phyloP scores from a whole-genome alignment of 2,329 filamentous ascomycete species.

The Microcera coccophila region DNA sequence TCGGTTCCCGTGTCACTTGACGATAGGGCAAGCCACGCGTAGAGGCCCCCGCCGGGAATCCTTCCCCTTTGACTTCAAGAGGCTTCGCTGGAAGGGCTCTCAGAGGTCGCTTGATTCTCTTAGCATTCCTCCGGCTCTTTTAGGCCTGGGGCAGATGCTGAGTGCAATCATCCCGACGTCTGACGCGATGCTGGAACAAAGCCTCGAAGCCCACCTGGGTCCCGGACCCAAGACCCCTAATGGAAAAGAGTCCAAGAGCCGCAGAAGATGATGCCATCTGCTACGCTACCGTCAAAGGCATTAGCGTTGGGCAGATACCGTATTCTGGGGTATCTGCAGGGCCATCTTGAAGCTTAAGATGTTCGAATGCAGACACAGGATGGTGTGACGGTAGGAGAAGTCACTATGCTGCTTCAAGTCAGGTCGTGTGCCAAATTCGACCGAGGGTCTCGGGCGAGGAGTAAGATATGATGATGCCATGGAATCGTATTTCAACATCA shows the following conservation, averaged over 20 bases:
- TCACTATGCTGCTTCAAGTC: not conserved
- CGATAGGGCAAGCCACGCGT: too few species aligned
- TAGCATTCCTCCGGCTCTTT: not conserved
- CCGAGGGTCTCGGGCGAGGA: slow-evolving; percentile 2
- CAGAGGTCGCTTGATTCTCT: not conserved
- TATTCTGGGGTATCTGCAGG: slow-evolving; percentile 10
- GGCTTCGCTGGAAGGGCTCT: not conserved
- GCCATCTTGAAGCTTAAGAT: slow-evolving; percentile 6
- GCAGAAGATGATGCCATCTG: slow-evolving; percentile 16
- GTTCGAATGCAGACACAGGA: slow-evolving; percentile 13
- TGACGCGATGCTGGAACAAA: not conserved
- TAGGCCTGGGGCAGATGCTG: not conserved
- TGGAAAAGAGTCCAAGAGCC: not conserved
- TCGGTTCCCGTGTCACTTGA: not conserved
- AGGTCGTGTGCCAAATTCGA: not conserved
- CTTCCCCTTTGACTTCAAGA: not conserved
- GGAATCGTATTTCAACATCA: not conserved
- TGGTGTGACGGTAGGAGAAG: slow-evolving; percentile 11
- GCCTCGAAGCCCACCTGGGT: too few species aligned
- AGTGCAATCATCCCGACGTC: not conserved
- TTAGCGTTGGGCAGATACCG: not conserved
- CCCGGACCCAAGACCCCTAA: too few species aligned
- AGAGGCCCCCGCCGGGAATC: not conserved
- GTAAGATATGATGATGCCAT: slow-evolving; percentile 7
- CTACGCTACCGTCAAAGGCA: not conserved